Evolutionary conservation across 2,329 filamentous ascomycete genomes (phyloP), one percentile per base, ranked within the genome.

Genomic region (Stachybotrys echinatus): DNA sequence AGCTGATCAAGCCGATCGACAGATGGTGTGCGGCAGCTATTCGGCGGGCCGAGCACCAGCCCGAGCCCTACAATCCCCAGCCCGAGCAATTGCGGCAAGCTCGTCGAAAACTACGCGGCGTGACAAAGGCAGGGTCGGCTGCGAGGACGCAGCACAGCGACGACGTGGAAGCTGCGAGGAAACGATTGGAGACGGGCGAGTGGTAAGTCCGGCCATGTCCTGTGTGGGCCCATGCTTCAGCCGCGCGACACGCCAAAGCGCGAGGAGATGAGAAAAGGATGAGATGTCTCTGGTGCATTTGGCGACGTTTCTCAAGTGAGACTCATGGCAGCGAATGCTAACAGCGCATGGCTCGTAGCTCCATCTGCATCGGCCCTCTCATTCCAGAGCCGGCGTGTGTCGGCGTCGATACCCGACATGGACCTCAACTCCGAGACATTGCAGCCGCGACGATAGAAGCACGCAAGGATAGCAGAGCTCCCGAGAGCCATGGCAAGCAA

Each of bases 361-460:
- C 65, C 40, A 67, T 67, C 37, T 66, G 65, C 48, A 67, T 67
- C 49, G 64, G 58, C 3, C 60, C 65, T 50, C 50, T 67, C 42
- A 52, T 61, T 12, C 59, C 62, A 12, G 60, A 64, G 14, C 60
- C 59, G 12, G 55, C 56, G 57, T n/a, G 38, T 49, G 7, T 51
- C 27, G 56, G 46, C n/a, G 22, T 48, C 38, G 49, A 57, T 31
- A 51, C 53, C 7, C 51, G 51, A n/a, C 49, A 8, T 10, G 27
- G 27, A 34, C 10, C 3, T 14, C 48, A n/a, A 27, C 48, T 2
- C 55, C 53, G 58, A 23, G 48, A 55, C 5, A 23, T 56, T 23
- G 42, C 54, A 42, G 52, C 54, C 0, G 48, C 18, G 8, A 8
- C 38, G n/a, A n/a, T n/a, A 40, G 38, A 20, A n/a, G 17, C 38